Percentiles rank a stretch among this genome's conserved stretches.
These are phyloP conservation scores for Phyllosticta capitalensis DNA, from an alignment of 2,329 filamentous ascomycete genomes.

Conservation along the genomic window DNA sequence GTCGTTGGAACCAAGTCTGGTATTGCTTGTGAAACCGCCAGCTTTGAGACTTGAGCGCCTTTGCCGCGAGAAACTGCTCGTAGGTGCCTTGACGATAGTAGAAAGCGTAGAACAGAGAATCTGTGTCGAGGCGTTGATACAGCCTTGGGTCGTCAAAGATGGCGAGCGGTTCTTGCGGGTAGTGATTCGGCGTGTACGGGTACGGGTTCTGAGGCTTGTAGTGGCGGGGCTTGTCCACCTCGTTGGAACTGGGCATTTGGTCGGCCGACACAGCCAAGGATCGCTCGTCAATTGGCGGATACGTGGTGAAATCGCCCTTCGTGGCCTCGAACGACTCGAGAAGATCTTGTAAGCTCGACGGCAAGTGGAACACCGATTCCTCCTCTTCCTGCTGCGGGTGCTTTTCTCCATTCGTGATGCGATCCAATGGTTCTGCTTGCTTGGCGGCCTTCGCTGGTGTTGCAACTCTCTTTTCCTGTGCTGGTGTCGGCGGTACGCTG, in stretches of 20 bases:
- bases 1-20: constrained; percentile 94
- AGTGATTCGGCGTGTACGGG: constrained; percentile 65
- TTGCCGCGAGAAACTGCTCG: constrained; percentile 90
- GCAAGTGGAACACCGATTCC: constrained; percentile 88
- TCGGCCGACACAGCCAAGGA: constrained; percentile 68
- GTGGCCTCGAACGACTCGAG: constrained; percentile 83
- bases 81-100: constrained; percentile 97
- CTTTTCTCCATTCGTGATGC: constrained; percentile 43
- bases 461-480: constrained; percentile 31
- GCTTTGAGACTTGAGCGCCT: constrained; percentile 95
- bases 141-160: constrained; percentile 87
- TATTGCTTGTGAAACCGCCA: constrained; percentile 99
- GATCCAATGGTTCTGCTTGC: constrained; percentile 15
- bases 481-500: constrained; percentile 37
- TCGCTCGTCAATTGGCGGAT: constrained; percentile 55
- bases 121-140: constrained; percentile 83
- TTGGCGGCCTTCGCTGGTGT: constrained; percentile 30
- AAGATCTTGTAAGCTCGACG: constrained; percentile 77
- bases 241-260: constrained; percentile 62
- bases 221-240: constrained; percentile 72
- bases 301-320: constrained; percentile 56
- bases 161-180: constrained; percentile 82
- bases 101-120: constrained; percentile 96
- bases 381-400: constrained; percentile 46
- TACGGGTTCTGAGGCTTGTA: constrained; percentile 79